These are phyloP conservation scores for Eimeria tenella DNA, from an alignment of 169 alveolate genomes.

Conservation along the genomic window DNA sequence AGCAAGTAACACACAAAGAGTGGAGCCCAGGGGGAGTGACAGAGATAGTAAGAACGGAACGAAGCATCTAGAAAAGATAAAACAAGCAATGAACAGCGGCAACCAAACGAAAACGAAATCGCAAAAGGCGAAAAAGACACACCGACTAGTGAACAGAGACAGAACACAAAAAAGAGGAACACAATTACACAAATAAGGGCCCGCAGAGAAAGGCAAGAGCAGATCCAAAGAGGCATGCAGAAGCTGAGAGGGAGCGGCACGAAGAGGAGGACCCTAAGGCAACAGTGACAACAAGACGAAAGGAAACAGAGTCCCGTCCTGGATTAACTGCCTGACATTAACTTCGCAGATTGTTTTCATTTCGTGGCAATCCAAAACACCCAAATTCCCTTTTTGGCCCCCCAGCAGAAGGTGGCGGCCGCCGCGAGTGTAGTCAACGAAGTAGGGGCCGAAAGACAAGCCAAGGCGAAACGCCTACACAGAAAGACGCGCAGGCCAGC, in stretches of 20 bases:
- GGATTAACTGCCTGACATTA: neutral
- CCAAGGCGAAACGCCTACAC: slow-evolving; percentile 84
- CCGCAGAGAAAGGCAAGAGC: neutral
- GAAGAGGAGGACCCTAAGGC: neutral
- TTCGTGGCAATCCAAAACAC: slow-evolving; percentile 85
- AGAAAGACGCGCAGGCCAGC: neutral
- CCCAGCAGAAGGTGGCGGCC: slow-evolving; percentile 92
- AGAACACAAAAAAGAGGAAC: too few relatives aligned
- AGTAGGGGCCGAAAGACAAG: slow-evolving; percentile 91
- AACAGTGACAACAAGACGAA: neutral
- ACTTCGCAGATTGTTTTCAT: neutral
- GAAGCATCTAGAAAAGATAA: too few relatives aligned
- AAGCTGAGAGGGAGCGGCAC: neutral
- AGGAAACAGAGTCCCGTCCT: too few relatives aligned
- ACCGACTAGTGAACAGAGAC: too few relatives aligned
- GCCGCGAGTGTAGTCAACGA: slow-evolving; percentile 88
- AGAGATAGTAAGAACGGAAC: too few relatives aligned
- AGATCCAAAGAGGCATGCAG: neutral
- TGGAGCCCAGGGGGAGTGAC: too few relatives aligned
- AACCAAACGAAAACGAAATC: too few relatives aligned
- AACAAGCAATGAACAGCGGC: too few relatives aligned
- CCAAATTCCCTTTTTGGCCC: slow-evolving; percentile 92
- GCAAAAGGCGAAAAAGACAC: too few relatives aligned
- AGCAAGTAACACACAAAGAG: too few relatives aligned
- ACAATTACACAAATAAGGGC: neutral